Evolutionary conservation across 352 stramenopile species (phyloP), one percentile per base, ranked within the genome.

Genomic region (Sclerospora graminicola): DNA sequence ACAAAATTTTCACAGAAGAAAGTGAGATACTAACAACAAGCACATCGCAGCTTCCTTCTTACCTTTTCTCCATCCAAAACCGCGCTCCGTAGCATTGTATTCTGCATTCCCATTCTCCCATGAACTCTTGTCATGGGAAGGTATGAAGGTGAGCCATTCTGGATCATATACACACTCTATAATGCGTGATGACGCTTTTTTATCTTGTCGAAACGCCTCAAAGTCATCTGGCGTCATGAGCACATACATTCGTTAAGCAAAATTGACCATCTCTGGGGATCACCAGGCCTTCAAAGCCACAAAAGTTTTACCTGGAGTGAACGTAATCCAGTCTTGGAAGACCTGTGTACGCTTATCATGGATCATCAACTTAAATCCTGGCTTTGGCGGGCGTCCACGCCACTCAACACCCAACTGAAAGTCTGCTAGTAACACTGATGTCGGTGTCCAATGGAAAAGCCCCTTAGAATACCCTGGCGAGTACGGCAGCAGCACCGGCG

Each of bases 291-390:
- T 29, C 8, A 8, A 6, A 21, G 20, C 13, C 13, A 13, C 11
- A 28, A 28, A 41, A 18, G 10, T 2, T 14, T 9, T 60, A 88
- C 76, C 76, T 54, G 63, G 47, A n/a, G 78, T 50, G 51, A 93
- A 84, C 8, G 78, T 89, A 57, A 93, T 78, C 81, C 81, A 93
- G 57, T 93, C 81, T 41, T 90, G 78, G 47, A 90, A 93, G 20
- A 86, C 54, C 28, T 81, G 77, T 38, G 80, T 89, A 31, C 79
- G 69, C 38, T 90, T 93, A 39, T 93, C 78, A 59, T 84, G 81
- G 14, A 89, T 60, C 42, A 89, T 64, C 21, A 93, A 55, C 54
- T 93, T 93, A 57, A 89, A 93, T 4, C 79, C 78, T 3, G 76
- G 71, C 38, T 85, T 89, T 2, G 75, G 78, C 3, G 78, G 78